A percentile compares a stretch with the other conserved stretches of the same genome.
phyloP scores from a whole-genome alignment of 164 flowering plant genomes.

The Kingdonia uniflora region DNA sequence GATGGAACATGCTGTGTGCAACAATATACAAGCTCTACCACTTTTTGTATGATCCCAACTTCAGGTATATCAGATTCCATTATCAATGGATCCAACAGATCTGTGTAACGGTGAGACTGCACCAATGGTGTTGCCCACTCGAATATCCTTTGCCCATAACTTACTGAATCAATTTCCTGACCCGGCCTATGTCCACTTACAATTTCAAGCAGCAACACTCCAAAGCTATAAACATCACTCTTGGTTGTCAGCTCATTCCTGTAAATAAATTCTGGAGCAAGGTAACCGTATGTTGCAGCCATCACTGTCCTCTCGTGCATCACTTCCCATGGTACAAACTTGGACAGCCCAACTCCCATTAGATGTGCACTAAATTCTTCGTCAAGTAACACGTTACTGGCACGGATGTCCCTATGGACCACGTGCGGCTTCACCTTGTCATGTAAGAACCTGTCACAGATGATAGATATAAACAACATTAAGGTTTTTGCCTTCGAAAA shows the following conservation, averaged over 20 bases:
- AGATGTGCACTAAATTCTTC: conserved; percentile 89
- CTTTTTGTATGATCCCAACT: conserved; percentile 65
- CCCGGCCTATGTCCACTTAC: conserved; percentile 86
- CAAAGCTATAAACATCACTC: conserved; percentile 94
- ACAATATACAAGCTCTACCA: conserved; percentile 84
- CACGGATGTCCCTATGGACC: conserved; percentile 87
- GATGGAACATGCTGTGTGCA: conserved; percentile 96
- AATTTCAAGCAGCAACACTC: conserved; percentile 80
- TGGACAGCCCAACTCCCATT: conserved; percentile 94
- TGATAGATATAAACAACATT: no score
- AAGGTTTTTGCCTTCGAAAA: no score
- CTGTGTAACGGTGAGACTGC: conserved; percentile 65
- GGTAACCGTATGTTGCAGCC: conserved; percentile 88
- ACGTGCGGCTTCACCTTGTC: conserved; percentile 97
- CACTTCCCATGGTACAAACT: conserved; percentile 91
- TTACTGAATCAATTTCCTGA: conserved; percentile 74
- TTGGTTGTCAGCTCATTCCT: conserved; percentile 94
- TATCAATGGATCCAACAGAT: conserved; percentile 72
- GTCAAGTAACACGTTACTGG: conserved; percentile 82
- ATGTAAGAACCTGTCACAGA: conserved; percentile 64
- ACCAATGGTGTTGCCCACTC: conserved; percentile 97
- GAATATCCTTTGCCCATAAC: conserved; percentile 71
- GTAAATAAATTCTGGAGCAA: conserved; percentile 92
- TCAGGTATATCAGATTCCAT: conserved; percentile 47
- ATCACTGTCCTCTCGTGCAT: conserved; percentile 86